phyloP scores from a whole-genome alignment of 352 stramenopile genomes.

The Thalassiosira exigua region DNA sequence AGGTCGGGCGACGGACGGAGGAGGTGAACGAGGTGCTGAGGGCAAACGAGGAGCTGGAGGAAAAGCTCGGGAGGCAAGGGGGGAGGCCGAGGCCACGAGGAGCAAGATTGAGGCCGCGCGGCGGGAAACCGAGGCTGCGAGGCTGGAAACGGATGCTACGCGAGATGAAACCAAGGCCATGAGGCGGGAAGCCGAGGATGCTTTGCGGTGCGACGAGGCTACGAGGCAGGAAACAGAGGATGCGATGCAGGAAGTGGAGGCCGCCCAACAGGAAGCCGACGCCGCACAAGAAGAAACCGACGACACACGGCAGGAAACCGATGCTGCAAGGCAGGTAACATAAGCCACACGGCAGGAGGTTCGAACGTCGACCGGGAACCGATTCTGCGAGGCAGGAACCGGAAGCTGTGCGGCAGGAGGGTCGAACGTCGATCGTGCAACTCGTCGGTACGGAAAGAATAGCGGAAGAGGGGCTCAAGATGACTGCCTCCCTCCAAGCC shows the following conservation, averaged over 20 bases:
- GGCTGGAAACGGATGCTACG: slow-evolving; percentile 61
- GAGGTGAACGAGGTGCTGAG: slow-evolving; percentile 17
- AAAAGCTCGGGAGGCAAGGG: slow-evolving; percentile 41
- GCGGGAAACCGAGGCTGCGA: slow-evolving; percentile 55
- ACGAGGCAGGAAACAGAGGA: no score
- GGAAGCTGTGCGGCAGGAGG: slow-evolving; percentile 67
- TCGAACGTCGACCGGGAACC: no score
- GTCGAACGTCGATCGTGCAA: slow-evolving; percentile 37
- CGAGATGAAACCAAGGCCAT: no score
- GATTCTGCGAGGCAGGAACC: no score
- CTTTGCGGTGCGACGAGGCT: slow-evolving; percentile 48
- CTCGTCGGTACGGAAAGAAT: no score
- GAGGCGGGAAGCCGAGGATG: slow-evolving; percentile 40
- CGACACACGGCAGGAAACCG: slow-evolving; percentile 47
- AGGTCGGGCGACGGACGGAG: slow-evolving; percentile 61
- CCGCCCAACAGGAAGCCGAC: slow-evolving; percentile 45
- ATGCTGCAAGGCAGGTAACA: no score
- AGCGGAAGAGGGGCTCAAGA: no score
- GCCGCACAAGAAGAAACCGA: slow-evolving; percentile 39
- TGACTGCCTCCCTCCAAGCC: no score
- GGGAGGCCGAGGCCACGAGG: slow-evolving; percentile 31
- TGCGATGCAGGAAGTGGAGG: slow-evolving; percentile 33
- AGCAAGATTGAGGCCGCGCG: slow-evolving; percentile 26
- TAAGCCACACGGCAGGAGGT: no score
- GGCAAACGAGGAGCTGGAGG: slow-evolving; percentile 36